Conservation (phyloP, 257 asterid genomes). For the Asclepias syriaca region DNA sequence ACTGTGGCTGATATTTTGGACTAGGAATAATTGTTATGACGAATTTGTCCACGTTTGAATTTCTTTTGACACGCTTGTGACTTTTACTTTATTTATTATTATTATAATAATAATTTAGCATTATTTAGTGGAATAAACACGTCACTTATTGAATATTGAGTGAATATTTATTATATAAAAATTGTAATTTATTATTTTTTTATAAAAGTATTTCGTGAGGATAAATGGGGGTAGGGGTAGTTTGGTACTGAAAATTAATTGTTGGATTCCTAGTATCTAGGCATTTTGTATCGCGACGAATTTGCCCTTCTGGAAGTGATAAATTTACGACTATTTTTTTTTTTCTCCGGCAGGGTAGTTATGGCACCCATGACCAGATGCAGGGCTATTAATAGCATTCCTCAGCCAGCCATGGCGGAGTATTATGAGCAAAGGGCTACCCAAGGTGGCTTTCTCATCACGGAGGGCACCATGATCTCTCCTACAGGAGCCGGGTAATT, state of each 20-base stretch:
- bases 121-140: no score
- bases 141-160: no score
- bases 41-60: neutral
- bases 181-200: no score
- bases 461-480: conserved; percentile 89
- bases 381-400: conserved; percentile 64
- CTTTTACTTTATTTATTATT: no score
- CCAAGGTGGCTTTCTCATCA: conserved; percentile 80
- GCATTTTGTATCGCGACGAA: neutral
- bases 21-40: neutral
- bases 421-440: conserved; percentile 88
- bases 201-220: neutral
- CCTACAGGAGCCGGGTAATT: conserved; percentile 84
- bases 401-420: conserved; percentile 57
- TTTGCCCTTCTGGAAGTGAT: neutral
- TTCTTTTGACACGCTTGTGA: no score
- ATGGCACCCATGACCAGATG: conserved; percentile 97
- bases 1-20: neutral
- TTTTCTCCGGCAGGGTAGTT: conserved; percentile 51
- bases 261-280: neutral
- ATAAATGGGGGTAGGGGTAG: neutral
- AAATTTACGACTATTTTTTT: neutral
- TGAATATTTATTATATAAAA: no score
- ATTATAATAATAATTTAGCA: no score
- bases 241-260: neutral